These are phyloP conservation scores for Aureobasidium leucospermi DNA, from an alignment of 2,329 filamentous ascomycete species.

Conservation along the genomic window DNA sequence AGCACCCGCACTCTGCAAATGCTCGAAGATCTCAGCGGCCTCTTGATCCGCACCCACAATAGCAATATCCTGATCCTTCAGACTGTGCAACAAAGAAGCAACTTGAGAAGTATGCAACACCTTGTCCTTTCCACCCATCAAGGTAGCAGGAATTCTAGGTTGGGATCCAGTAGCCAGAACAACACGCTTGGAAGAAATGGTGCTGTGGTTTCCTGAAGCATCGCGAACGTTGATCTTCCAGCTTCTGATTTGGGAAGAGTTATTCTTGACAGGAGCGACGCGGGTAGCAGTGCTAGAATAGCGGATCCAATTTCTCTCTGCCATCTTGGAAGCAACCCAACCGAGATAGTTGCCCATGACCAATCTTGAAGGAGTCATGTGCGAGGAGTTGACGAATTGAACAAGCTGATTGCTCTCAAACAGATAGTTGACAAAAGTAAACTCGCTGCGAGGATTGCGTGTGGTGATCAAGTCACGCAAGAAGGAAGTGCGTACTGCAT, in stretches of 20 bases:
- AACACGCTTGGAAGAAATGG: slow-evolving; percentile 18
- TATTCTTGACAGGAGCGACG: slow-evolving; percentile 17
- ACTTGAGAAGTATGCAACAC: slow-evolving; percentile 18
- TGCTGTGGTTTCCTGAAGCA: slow-evolving; percentile 13
- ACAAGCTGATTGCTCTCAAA: slow-evolving; percentile 22
- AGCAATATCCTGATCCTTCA: slow-evolving; percentile 16
- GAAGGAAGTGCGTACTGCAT: slow-evolving; percentile 19
- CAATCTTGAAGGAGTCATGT: slow-evolving; percentile 19
- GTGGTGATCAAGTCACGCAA: slow-evolving; percentile 24
- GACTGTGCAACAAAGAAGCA: slow-evolving; percentile 17
- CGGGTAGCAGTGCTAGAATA: slow-evolving; percentile 18
- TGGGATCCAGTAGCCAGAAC: slow-evolving; percentile 20
- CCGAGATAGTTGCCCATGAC: slow-evolving; percentile 22
- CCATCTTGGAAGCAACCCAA: slow-evolving; percentile 22
- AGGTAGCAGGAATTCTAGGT: slow-evolving; percentile 16
- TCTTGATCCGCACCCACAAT: slow-evolving; percentile 22
- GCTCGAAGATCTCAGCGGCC: slow-evolving; percentile 21
- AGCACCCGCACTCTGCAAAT: slow-evolving; percentile 18
- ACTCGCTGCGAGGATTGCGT: slow-evolving; percentile 23
- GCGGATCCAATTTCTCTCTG: slow-evolving; percentile 20
- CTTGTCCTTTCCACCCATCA: slow-evolving; percentile 15
- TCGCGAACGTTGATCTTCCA: slow-evolving; percentile 19
- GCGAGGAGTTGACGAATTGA: slow-evolving; percentile 24
- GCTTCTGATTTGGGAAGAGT: slow-evolving; percentile 14
- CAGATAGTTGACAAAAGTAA: slow-evolving; percentile 26